A percentile compares a stretch with the other conserved stretches of the same genome.
Evolutionary conservation across 1,284 basidiomycete genomes (phyloP).

Genomic region (Sanghuangporus sanghuang): DNA sequence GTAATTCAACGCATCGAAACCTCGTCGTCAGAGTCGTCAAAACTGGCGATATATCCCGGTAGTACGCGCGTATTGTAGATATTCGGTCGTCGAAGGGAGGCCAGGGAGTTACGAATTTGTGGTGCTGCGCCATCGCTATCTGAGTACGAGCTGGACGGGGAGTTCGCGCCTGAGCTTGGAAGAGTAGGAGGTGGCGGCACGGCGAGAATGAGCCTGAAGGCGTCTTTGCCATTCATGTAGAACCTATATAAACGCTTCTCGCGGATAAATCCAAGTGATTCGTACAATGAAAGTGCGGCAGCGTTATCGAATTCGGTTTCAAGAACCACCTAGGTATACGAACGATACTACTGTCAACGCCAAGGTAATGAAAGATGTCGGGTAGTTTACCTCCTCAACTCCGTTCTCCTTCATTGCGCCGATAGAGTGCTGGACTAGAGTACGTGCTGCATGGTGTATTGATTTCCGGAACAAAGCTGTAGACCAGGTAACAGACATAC

Average conservation of each 20-base stretch:
- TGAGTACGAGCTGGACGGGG: constrained; percentile 14
- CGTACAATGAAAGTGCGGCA: constrained; percentile 85
- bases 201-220: constrained; percentile 69
- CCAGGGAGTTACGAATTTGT: background rate
- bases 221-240: constrained; percentile 92
- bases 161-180: constrained; percentile 24
- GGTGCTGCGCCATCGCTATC: background rate
- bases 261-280: constrained; percentile 88
- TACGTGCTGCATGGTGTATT: constrained; percentile 49
- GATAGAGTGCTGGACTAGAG: constrained; percentile 74
- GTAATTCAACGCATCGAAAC: constrained; percentile 15
- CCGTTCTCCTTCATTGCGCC: constrained; percentile 75
- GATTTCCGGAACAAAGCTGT: constrained; percentile 15
- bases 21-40: constrained; percentile 17
- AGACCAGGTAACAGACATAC: constrained; percentile 44
- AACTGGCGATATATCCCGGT: constrained; percentile 12
- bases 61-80: constrained; percentile 10
- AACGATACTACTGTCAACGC: background rate
- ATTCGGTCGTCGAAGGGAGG: background rate
- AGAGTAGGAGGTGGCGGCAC: constrained; percentile 36
- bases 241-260: constrained; percentile 95
- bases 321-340: constrained; percentile 68
- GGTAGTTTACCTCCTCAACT: constrained; percentile 70
- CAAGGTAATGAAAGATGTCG: constrained; percentile 5
- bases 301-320: constrained; percentile 97